Conservation (phyloP, 257 asterid genomes). For the Nicotiana paniculata region DNA sequence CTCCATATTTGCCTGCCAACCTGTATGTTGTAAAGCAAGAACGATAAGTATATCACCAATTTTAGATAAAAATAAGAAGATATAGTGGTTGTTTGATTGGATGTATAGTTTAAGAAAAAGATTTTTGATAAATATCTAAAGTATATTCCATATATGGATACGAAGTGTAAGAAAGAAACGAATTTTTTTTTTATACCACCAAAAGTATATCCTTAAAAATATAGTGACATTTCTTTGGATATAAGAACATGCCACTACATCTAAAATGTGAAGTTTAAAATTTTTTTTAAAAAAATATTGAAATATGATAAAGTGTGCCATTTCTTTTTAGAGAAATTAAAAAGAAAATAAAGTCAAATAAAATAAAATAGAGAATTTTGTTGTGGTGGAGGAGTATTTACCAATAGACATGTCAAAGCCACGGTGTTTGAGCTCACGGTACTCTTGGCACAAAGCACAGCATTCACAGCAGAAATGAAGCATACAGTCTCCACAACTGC, state of each 20-base stretch:
- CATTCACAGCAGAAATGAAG: conserved; percentile 22
- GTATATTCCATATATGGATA: not conserved
- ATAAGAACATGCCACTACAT: not conserved
- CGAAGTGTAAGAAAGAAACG: too few relatives aligned
- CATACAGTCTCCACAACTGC: conserved; percentile 15
- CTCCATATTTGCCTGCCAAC: conserved; percentile 21
- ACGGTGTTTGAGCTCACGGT: conserved; percentile 23
- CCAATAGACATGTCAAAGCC: conserved; percentile 18
- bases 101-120: not conserved
- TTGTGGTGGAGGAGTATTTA: not conserved
- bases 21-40: conserved; percentile 4
- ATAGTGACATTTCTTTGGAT: not conserved
- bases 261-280: too few relatives aligned
- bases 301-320: too few relatives aligned
- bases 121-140: not conserved
- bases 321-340: too few relatives aligned
- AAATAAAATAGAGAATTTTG: too few relatives aligned
- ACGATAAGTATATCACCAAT: not conserved
- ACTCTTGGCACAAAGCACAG: conserved; percentile 28
- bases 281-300: too few relatives aligned
- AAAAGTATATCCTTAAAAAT: not conserved
- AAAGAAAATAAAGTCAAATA: too few relatives aligned
- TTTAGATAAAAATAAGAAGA: not conserved
- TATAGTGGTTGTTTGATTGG: fast-evolving
- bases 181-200: too few relatives aligned